Evolutionary conservation across 495 filamentous ascomycete species (phyloP).

Genomic region (Jackrogersella multiformis): DNA sequence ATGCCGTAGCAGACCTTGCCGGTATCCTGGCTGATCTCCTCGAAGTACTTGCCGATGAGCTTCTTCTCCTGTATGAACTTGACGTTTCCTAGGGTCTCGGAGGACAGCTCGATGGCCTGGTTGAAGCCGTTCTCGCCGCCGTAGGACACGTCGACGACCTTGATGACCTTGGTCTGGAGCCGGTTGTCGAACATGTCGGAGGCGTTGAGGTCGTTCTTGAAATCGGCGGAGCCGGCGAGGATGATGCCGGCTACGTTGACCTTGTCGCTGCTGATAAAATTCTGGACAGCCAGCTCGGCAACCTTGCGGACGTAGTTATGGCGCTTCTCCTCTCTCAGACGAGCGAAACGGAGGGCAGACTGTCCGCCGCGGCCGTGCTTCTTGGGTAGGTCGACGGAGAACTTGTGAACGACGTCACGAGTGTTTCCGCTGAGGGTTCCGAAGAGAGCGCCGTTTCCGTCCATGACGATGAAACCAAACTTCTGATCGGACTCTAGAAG

Average conservation of each 20-base stretch:
- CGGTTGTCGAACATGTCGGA: slow-evolving; percentile 97
- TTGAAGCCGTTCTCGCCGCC: slow-evolving; percentile 99
- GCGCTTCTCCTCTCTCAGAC: slow-evolving; percentile 98
- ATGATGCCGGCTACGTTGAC: slow-evolving; percentile 95
- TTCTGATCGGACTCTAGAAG: slow-evolving; percentile 97
- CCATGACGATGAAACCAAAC: slow-evolving; percentile 99
- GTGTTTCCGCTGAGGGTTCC: slow-evolving; percentile 97
- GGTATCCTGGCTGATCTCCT: slow-evolving; percentile 96
- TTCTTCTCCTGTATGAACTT: slow-evolving; percentile 99
- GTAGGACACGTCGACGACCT: slow-evolving; percentile 98
- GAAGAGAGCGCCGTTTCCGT: slow-evolving; percentile 96
- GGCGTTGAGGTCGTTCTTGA: slow-evolving; percentile 98
- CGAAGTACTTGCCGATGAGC: slow-evolving; percentile 97
- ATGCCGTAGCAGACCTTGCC: slow-evolving; percentile 97
- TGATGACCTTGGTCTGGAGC: slow-evolving; percentile 94
- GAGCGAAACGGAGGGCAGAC: slow-evolving; percentile 97
- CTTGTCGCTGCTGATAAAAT: slow-evolving; percentile 97
- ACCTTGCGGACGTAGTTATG: slow-evolving; percentile 99
- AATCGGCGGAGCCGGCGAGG: slow-evolving; percentile 95
- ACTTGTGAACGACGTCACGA: slow-evolving; percentile 95
- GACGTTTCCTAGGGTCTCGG: slow-evolving; percentile 97
- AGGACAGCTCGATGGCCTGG: slow-evolving; percentile 94
- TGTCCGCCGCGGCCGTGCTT: slow-evolving; percentile 99
- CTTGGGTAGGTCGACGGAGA: slow-evolving; percentile 96
- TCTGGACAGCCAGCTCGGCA: slow-evolving; percentile 95